Conservation (phyloP, 2,329 filamentous ascomycete genomes). For the Alternaria sp. region DNA sequence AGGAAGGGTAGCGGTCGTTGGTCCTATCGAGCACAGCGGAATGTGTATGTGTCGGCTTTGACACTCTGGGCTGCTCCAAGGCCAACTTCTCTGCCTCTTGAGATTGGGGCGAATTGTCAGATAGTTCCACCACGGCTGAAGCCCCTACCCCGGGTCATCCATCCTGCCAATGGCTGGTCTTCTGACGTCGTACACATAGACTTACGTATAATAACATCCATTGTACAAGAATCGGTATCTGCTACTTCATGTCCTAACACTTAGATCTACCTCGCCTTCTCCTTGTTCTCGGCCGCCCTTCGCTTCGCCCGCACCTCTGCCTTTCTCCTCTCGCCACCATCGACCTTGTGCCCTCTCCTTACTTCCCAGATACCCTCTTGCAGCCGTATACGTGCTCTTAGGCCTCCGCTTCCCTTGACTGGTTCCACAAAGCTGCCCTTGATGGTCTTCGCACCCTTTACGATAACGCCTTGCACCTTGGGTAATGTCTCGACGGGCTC, state of each 20-base stretch:
- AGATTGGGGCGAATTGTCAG: not conserved
- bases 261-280: constrained; percentile 55
- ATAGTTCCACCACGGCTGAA: not conserved
- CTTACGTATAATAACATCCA: not conserved
- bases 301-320: constrained; percentile 88
- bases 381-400: constrained; percentile 70
- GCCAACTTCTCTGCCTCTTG: not conserved
- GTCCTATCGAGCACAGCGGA: not conserved
- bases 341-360: constrained; percentile 85
- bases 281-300: constrained; percentile 78
- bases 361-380: constrained; percentile 95
- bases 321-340: constrained; percentile 91
- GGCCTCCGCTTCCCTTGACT: constrained; percentile 65
- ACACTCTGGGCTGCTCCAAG: not conserved
- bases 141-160: not conserved
- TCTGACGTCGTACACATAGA: not conserved
- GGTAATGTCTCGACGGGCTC: constrained; percentile 58
- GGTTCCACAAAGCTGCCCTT: constrained; percentile 76
- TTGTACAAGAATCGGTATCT: constrained; percentile 2
- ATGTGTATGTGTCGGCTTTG: not conserved
- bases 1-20: not conserved
- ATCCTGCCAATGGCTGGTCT: not conserved
- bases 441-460: constrained; percentile 73
- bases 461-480: constrained; percentile 69
- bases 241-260: not conserved